Conservation (phyloP, 2,329 filamentous ascomycete species). For the Dothideomycetes sp. region DNA sequence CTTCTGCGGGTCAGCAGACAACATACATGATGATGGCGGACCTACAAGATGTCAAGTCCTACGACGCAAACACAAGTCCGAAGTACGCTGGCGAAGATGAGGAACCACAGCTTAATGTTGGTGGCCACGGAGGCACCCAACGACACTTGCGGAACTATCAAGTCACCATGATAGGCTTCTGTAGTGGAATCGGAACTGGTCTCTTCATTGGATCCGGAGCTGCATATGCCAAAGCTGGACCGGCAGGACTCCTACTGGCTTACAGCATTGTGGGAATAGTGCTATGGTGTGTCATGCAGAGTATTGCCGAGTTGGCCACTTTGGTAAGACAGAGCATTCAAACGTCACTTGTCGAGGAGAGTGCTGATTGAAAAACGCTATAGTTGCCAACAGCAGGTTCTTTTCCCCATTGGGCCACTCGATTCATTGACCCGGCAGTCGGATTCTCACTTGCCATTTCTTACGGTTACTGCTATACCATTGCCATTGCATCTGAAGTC, state of each 20-base stretch:
- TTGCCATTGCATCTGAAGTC: conserved; percentile 15
- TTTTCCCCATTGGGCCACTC: conserved; percentile 23
- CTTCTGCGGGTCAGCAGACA: too few relatives aligned
- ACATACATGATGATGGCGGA: too few relatives aligned
- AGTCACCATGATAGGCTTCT: conserved; percentile 14
- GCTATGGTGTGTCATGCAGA: conserved; percentile 24
- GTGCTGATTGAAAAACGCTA: neutral
- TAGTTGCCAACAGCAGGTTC: conserved; percentile 23
- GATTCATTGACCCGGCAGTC: conserved; percentile 30
- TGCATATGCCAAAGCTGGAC: conserved; percentile 37
- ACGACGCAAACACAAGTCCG: too few relatives aligned
- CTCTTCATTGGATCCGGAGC: conserved; percentile 41
- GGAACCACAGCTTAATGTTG: conserved; percentile 10
- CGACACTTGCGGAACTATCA: conserved; percentile 12
- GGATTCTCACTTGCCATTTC: conserved; percentile 30
- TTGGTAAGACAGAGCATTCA: conserved; percentile 15
- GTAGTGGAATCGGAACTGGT: conserved; percentile 32
- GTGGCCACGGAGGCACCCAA: conserved; percentile 13
- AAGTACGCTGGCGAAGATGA: too few relatives aligned
- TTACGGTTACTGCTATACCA: conserved; percentile 18
- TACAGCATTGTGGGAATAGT: conserved; percentile 28
- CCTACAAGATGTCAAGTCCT: too few relatives aligned
- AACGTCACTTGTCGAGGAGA: neutral
- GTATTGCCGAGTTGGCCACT: conserved; percentile 23
- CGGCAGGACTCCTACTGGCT: conserved; percentile 34